Evolutionary conservation across 768 basidiomycete genomes (phyloP).

Genomic region (Kwoniella newhampshirensis): DNA sequence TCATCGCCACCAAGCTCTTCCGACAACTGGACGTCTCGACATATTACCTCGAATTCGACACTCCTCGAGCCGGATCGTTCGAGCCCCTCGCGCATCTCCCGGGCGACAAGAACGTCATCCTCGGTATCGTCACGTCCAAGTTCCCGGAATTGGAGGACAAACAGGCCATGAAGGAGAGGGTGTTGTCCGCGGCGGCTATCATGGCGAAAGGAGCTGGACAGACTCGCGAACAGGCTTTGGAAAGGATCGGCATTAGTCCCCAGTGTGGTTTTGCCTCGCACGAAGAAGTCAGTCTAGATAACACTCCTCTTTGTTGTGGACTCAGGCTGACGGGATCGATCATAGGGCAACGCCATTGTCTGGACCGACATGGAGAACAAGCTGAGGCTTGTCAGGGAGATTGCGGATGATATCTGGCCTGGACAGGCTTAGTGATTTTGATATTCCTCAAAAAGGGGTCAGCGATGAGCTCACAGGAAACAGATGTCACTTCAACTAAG

Average conservation of each 20-base stretch:
- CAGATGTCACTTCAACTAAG: too few species aligned
- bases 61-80: conserved; percentile 7
- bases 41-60: conserved; percentile 2
- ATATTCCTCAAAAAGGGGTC: too few species aligned
- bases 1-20: conserved; percentile 3
- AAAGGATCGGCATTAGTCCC: background rate
- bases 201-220: background rate
- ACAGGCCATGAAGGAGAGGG: background rate
- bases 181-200: background rate
- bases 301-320: too few species aligned
- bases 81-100: conserved; percentile 2
- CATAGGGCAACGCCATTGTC: background rate
- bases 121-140: conserved; percentile 1
- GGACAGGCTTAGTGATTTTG: background rate
- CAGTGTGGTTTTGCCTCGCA: conserved; percentile 3
- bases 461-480: too few species aligned
- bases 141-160: conserved; percentile 6
- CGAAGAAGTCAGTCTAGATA: too few species aligned
- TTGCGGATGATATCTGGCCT: background rate
- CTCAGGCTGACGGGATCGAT: too few species aligned
- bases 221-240: background rate
- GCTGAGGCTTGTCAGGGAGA: background rate
- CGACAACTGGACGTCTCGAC: conserved; percentile 1
- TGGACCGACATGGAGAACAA: conserved; percentile 1
- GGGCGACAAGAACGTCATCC: conserved; percentile 2